phyloP scores from a whole-genome alignment of 176 grass and related monocot genomes.

The Urochloa ruziziensis region DNA sequence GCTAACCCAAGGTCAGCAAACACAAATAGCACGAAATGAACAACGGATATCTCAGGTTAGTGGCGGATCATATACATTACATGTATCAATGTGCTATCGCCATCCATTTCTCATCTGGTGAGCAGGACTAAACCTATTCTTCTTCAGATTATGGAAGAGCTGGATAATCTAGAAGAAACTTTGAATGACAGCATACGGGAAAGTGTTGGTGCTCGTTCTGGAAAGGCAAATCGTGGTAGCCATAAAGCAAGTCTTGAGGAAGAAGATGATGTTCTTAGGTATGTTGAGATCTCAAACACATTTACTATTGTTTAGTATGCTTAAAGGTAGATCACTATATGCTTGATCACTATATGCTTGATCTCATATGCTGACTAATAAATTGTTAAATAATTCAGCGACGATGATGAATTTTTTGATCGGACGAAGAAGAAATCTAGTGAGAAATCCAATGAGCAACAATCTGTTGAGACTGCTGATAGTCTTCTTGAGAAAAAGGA shows the following conservation, averaged over 20 bases:
- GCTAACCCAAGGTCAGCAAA: constrained; percentile 98
- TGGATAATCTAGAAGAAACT: constrained; percentile 96
- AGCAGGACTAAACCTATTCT: constrained; percentile 12
- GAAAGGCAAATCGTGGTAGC: constrained; percentile 46
- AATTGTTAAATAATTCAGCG: constrained; percentile 49
- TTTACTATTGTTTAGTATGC: background rate
- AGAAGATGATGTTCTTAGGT: constrained; percentile 77
- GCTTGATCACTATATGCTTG: too few species aligned
- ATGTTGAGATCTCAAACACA: background rate
- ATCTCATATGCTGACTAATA: constrained; percentile 19
- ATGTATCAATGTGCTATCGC: constrained; percentile 15
- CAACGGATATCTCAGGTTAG: constrained; percentile 83
- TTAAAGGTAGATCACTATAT: background rate
- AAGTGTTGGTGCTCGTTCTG: constrained; percentile 91
- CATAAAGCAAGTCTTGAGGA: constrained; percentile 71
- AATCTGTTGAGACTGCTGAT: constrained; percentile 91
- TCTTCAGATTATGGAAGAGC: constrained; percentile 88
- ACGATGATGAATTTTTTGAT: constrained; percentile 97
- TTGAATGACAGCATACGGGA: constrained; percentile 96
- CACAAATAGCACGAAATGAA: constrained; percentile 98
- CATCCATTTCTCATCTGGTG: background rate
- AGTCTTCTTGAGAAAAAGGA: constrained; percentile 94
- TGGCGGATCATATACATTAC: background rate
- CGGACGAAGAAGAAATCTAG: constrained; percentile 79
- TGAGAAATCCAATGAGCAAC: constrained; percentile 55